Conservation (phyloP, 805 yeast genomes). For the Candida corydali region DNA sequence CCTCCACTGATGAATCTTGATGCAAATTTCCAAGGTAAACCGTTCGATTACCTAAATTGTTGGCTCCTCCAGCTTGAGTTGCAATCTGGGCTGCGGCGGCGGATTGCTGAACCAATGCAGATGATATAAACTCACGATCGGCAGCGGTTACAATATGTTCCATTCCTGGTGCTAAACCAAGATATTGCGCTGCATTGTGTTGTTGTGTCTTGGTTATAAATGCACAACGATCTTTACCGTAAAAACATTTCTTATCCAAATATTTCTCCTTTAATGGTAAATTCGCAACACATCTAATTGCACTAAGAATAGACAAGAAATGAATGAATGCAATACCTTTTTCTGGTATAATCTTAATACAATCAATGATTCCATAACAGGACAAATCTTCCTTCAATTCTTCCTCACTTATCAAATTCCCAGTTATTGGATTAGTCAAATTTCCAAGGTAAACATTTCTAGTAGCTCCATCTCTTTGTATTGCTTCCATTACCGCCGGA, state of each 20-base stretch:
- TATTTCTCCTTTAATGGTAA: constrained; percentile 67
- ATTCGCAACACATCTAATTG: constrained; percentile 79
- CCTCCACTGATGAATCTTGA: constrained; percentile 83
- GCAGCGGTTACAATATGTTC: constrained; percentile 75
- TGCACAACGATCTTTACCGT: constrained; percentile 94
- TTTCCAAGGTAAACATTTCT: constrained; percentile 90
- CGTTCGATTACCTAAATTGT: constrained; percentile 88
- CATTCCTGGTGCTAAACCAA: constrained; percentile 87
- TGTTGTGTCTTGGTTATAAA: constrained; percentile 93
- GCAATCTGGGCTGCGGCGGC: constrained; percentile 99
- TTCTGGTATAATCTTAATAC: constrained; percentile 71
- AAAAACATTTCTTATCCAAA: constrained; percentile 72
- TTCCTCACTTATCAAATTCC: constrained; percentile 50
- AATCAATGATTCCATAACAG: constrained; percentile 79
- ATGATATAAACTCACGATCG: constrained; percentile 59
- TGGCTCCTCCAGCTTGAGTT: constrained; percentile 89
- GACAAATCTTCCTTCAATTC: constrained; percentile 64
- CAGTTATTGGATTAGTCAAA: constrained; percentile 54
- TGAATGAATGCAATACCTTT: constrained; percentile 90
- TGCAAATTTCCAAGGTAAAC: constrained; percentile 89
- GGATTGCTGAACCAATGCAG: constrained; percentile 83
- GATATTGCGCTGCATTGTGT: constrained; percentile 92
- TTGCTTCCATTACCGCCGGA: constrained; percentile 70
- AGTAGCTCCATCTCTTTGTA: constrained; percentile 84
- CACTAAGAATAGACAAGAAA: constrained; percentile 78